Percentiles rank a stretch among this genome's conserved stretches.
Evolutionary conservation across 2,329 filamentous ascomycete species (phyloP).

Genomic region (Penicillium sp.): DNA sequence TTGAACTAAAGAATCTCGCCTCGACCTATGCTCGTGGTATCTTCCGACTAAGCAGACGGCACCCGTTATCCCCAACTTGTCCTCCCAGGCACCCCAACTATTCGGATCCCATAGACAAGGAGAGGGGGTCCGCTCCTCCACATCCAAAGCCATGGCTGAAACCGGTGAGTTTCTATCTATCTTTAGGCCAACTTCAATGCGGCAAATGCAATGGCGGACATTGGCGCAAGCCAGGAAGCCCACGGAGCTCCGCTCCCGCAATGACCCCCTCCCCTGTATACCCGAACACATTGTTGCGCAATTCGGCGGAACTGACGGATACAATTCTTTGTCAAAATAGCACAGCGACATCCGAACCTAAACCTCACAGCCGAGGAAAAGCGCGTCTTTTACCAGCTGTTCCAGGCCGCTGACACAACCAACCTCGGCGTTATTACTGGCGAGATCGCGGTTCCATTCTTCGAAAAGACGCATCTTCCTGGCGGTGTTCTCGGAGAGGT

Average conservation of each 20-base stretch:
- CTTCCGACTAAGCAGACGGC: conserved; percentile 25
- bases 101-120: conserved; percentile 20
- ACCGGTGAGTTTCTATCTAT: conserved; percentile 26
- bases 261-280: conserved; percentile 7
- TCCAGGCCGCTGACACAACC: conserved; percentile 88
- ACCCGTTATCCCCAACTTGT: conserved; percentile 17
- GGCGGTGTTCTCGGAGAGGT: conserved; percentile 86
- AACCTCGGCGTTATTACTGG: conserved; percentile 91
- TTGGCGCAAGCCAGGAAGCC: conserved; percentile 26
- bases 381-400: conserved; percentile 87
- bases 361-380: conserved; percentile 92
- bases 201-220: conserved; percentile 1
- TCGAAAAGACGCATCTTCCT: conserved; percentile 89
- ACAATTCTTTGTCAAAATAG: conserved; percentile 10
- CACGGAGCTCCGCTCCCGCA: conserved; percentile 18
- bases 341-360: conserved; percentile 61
- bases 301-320: conserved; percentile 28
- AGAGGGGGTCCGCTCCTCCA: conserved; percentile 31
- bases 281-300: background rate
- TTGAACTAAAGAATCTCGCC: conserved; percentile 17
- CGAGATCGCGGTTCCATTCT: conserved; percentile 95
- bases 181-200: background rate
- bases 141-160: conserved; percentile 35
- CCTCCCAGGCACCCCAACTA: conserved; percentile 18
- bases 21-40: conserved; percentile 29